Conservation (phyloP, 2,329 filamentous ascomycete genomes). For the Colletotrichum orchidophilum region DNA sequence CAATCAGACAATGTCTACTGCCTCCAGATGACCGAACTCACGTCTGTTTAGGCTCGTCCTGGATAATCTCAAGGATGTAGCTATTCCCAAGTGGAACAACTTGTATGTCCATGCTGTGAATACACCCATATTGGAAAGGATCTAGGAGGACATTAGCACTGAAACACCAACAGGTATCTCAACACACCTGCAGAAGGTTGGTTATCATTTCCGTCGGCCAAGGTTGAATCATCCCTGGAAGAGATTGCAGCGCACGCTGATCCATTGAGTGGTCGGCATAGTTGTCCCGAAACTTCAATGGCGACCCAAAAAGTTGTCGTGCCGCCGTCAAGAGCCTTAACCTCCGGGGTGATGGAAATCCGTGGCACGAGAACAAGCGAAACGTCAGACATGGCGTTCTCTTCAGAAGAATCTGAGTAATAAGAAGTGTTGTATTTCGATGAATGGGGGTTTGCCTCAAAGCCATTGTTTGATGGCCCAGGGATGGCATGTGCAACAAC, state of each 20-base stretch:
- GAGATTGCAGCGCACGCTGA: background rate
- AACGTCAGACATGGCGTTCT: background rate
- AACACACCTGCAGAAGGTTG: background rate
- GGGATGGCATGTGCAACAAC: background rate
- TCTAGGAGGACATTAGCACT: constrained; percentile 6
- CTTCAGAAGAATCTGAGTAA: background rate
- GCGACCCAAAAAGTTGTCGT: constrained; percentile 56
- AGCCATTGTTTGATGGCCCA: background rate
- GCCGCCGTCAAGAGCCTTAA: constrained; percentile 44
- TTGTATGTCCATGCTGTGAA: constrained; percentile 59
- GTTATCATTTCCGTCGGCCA: background rate
- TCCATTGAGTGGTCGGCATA: constrained; percentile 38
- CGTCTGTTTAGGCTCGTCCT: constrained; percentile 55
- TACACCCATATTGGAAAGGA: constrained; percentile 53
- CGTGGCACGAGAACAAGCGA: constrained; percentile 49
- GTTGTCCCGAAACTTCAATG: constrained; percentile 56
- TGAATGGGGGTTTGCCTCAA: background rate
- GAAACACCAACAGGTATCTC: background rate
- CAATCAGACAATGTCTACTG: background rate
- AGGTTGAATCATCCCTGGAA: background rate
- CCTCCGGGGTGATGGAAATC: constrained; percentile 55
- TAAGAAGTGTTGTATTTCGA: background rate
- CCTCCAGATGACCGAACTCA: constrained; percentile 38
- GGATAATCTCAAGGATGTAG: constrained; percentile 50
- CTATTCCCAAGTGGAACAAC: constrained; percentile 53